Evolutionary conservation across 257 asterid species (phyloP).

Genomic region (Apocynum venetum): DNA sequence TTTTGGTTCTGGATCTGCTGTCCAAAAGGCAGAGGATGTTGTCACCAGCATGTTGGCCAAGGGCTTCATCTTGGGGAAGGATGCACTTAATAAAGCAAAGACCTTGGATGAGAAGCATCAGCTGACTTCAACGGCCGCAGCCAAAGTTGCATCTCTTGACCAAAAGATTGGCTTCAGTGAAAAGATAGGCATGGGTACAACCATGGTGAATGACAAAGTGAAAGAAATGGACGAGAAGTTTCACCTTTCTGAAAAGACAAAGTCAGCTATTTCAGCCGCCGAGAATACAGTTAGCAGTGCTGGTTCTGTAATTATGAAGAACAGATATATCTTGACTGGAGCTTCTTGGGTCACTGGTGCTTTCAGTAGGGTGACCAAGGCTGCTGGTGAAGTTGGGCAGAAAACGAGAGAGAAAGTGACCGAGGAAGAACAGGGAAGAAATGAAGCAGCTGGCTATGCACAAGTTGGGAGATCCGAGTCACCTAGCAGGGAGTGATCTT

Average conservation of each 20-base stretch:
- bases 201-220: slow-evolving; percentile 39
- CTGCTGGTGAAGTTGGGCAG: slow-evolving; percentile 45
- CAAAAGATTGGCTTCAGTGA: slow-evolving; percentile 38
- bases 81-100: slow-evolving; percentile 41
- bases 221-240: slow-evolving; percentile 41
- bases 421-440: slow-evolving; percentile 30
- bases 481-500: slow-evolving; percentile 18
- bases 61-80: slow-evolving; percentile 41
- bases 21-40: slow-evolving; percentile 46
- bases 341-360: slow-evolving; percentile 48
- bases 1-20: slow-evolving; percentile 25
- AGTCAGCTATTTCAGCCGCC: slow-evolving; percentile 36
- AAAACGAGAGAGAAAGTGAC: slow-evolving; percentile 33
- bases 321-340: slow-evolving; percentile 41
- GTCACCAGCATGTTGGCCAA: slow-evolving; percentile 44
- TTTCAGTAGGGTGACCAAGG: slow-evolving; percentile 36
- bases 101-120: slow-evolving; percentile 47
- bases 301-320: slow-evolving; percentile 46
- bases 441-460: slow-evolving; percentile 19
- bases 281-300: slow-evolving; percentile 44
- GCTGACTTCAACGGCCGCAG: slow-evolving; percentile 38
- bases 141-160: slow-evolving; percentile 43
- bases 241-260: slow-evolving; percentile 43
- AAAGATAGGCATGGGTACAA: slow-evolving; percentile 33
- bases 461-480: slow-evolving; percentile 20